Percentiles rank a stretch among this genome's conserved stretches.
Evolutionary conservation across 2,329 filamentous ascomycete species (phyloP).

Genomic region (Neofusicoccum cordaticola): DNA sequence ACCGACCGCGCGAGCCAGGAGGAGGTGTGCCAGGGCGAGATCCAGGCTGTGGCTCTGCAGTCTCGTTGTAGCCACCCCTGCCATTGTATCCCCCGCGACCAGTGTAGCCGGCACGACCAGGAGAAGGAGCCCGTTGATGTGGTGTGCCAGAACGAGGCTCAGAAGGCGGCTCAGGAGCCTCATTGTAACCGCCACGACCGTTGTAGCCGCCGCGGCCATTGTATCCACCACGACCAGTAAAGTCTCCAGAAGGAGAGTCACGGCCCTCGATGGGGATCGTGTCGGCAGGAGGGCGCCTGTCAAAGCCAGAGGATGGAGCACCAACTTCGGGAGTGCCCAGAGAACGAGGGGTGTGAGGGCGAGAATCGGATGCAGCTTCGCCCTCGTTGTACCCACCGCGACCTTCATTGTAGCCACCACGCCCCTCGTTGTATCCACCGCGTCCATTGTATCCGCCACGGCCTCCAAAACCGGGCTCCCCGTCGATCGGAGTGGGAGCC

Average conservation of each 20-base stretch:
- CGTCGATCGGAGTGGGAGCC: slow-evolving; percentile 15
- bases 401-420: slow-evolving; percentile 21
- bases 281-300: slow-evolving; percentile 10
- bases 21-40: slow-evolving; percentile 5
- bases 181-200: slow-evolving; percentile 20
- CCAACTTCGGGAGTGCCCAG: not conserved
- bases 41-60: not conserved
- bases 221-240: slow-evolving; percentile 28
- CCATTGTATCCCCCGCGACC: slow-evolving; percentile 33
- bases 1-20: not conserved
- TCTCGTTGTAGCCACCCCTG: slow-evolving; percentile 20
- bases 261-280: not conserved
- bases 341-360: not conserved
- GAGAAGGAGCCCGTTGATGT: not conserved
- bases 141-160: not conserved
- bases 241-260: slow-evolving; percentile 14
- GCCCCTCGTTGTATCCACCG: slow-evolving; percentile 30
- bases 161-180: slow-evolving; percentile 14
- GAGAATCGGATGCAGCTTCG: not conserved
- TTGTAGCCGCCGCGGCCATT: slow-evolving; percentile 34
- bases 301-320: not conserved
- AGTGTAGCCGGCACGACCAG: slow-evolving; percentile 22
- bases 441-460: slow-evolving; percentile 28
- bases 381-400: slow-evolving; percentile 22
- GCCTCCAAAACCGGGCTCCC: slow-evolving; percentile 19